Conservation (phyloP, 2,329 filamentous ascomycete species). For the Elsinoe ampelina region DNA sequence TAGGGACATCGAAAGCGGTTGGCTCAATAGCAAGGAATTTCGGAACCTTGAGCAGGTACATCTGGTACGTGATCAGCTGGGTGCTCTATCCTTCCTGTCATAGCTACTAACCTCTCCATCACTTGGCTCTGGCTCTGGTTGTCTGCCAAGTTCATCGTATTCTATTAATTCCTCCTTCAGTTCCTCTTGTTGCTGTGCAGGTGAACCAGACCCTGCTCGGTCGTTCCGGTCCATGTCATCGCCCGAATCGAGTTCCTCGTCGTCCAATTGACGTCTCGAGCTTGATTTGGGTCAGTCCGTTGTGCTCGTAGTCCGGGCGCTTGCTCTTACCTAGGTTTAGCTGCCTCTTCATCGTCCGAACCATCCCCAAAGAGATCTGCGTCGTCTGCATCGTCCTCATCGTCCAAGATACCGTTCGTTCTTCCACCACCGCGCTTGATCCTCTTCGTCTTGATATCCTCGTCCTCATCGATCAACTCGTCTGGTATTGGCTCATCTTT, state of each 20-base stretch:
- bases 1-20: constrained; percentile 55
- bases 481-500: constrained; percentile 19
- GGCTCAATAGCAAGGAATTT: constrained; percentile 63
- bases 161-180: constrained; percentile 49
- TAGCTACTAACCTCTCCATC: constrained; percentile 52
- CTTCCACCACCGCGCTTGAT: constrained; percentile 15
- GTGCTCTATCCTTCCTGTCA: background rate
- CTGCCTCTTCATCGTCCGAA: constrained; percentile 26
- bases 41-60: constrained; percentile 62
- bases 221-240: constrained; percentile 57
- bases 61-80: constrained; percentile 33
- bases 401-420: constrained; percentile 13
- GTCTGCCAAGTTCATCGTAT: constrained; percentile 57
- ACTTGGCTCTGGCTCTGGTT: constrained; percentile 59
- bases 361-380: constrained; percentile 41
- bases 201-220: constrained; percentile 45
- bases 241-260: constrained; percentile 54
- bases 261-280: constrained; percentile 43
- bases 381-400: constrained; percentile 26
- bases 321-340: constrained; percentile 21
- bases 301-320: background rate
- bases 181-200: constrained; percentile 34
- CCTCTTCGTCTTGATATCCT: constrained; percentile 21
- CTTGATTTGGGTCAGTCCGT: background rate
- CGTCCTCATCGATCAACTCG: constrained; percentile 17